A percentile compares a stretch with the other conserved stretches of the same genome.
Conservation (phyloP, 768 basidiomycete genomes). For the Tubosaeta sp. region DNA sequence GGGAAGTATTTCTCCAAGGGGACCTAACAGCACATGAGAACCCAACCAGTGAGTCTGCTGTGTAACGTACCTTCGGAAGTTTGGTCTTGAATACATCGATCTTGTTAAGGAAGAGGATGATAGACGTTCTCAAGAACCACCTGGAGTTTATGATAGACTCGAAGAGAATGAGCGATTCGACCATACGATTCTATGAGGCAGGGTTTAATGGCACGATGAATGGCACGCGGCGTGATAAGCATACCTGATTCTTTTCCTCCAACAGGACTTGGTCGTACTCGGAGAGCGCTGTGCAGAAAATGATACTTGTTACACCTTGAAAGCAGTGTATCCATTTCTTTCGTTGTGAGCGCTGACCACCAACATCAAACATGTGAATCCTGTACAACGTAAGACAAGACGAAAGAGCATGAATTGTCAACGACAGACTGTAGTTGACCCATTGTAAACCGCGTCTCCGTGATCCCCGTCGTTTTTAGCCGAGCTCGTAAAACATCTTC, state of each 20-base stretch:
- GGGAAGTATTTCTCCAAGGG: constrained; percentile 79
- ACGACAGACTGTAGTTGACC: too few relatives aligned
- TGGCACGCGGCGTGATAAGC: background rate
- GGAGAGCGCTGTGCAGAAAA: constrained; percentile 71
- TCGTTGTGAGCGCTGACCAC: constrained; percentile 75
- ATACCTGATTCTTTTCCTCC: constrained; percentile 44
- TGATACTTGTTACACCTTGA: constrained; percentile 75
- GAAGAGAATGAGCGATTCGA: constrained; percentile 69
- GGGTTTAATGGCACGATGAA: background rate
- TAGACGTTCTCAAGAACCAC: constrained; percentile 65
- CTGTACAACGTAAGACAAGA: constrained; percentile 16
- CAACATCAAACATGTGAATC: constrained; percentile 75
- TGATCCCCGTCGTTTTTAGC: too few relatives aligned
- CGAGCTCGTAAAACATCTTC: too few relatives aligned
- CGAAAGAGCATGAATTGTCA: too few relatives aligned
- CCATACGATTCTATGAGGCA: constrained; percentile 60
- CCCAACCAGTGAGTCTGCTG: too few relatives aligned
- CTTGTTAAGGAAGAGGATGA: constrained; percentile 69
- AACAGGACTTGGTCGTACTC: constrained; percentile 74
- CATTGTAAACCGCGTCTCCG: too few relatives aligned
- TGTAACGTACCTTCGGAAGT: constrained; percentile 45
- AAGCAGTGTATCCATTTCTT: constrained; percentile 84
- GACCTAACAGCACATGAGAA: constrained; percentile 37
- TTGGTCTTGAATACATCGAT: constrained; percentile 77
- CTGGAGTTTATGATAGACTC: constrained; percentile 76